A percentile compares a stretch with the other conserved stretches of the same genome.
Conservation (phyloP, 2,329 filamentous ascomycete species). For the Pseudogymnoascus sp. region DNA sequence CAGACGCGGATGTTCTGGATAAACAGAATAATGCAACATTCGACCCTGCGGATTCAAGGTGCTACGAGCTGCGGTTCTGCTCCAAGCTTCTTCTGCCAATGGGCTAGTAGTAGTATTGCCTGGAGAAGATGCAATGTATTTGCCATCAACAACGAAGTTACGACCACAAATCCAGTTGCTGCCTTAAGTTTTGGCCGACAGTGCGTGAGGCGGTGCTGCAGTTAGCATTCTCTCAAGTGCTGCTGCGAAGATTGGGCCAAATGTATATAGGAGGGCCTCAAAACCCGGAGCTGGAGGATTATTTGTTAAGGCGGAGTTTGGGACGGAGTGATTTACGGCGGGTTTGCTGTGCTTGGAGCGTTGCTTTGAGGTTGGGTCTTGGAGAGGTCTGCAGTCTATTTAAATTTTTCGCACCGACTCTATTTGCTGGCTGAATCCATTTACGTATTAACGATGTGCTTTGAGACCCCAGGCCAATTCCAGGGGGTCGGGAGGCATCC, state of each 20-base stretch:
- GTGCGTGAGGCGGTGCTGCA: background rate
- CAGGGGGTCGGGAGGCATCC: background rate
- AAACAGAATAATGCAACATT: constrained; percentile 26
- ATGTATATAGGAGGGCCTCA: background rate
- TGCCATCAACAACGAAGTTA: background rate
- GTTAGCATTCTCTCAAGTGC: background rate
- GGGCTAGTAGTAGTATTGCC: background rate
- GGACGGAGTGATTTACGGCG: background rate
- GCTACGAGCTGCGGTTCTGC: constrained; percentile 44
- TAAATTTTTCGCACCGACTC: background rate
- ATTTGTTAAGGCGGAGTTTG: background rate
- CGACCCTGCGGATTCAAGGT: constrained; percentile 36
- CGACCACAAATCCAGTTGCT: background rate
- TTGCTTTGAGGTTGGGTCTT: background rate
- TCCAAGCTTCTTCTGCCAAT: constrained; percentile 38
- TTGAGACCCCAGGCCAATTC: no score
- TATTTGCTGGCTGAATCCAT: background rate
- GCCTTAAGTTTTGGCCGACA: background rate
- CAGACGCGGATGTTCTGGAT: constrained; percentile 26
- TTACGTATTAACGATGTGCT: background rate
- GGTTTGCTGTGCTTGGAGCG: background rate
- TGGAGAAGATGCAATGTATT: background rate
- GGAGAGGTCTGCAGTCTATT: background rate
- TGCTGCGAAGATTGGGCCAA: background rate
- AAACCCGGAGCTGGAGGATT: background rate